Evolutionary conservation across 768 basidiomycete genomes (phyloP).

Genomic region (Xerocomus brunneocitrinus): DNA sequence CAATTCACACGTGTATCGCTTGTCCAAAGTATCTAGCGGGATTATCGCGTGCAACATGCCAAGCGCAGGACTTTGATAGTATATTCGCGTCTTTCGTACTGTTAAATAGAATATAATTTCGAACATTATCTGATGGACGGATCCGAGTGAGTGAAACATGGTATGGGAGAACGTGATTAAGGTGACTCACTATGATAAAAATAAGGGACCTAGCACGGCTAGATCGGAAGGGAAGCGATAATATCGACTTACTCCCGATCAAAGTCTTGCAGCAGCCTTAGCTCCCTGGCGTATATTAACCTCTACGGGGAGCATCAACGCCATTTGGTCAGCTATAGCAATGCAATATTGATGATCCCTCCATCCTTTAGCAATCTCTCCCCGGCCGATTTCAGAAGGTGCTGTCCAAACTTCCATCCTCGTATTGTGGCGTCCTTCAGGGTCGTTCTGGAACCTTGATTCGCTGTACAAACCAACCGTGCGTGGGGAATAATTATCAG

Average conservation of each 20-base stretch:
- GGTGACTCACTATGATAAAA: constrained; percentile 4
- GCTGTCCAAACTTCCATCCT: constrained; percentile 66
- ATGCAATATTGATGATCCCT: constrained; percentile 61
- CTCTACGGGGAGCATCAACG: constrained; percentile 37
- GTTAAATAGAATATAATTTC: too few species aligned
- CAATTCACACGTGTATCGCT: too few species aligned
- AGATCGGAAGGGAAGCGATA: not conserved
- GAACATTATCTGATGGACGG: too few species aligned
- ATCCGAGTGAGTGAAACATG: too few species aligned
- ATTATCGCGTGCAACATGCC: too few species aligned
- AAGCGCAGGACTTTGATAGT: too few species aligned
- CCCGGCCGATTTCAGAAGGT: constrained; percentile 50
- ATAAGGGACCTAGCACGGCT: not conserved
- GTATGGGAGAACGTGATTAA: too few species aligned
- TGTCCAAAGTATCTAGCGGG: too few species aligned
- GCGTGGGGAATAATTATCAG: constrained; percentile 38
- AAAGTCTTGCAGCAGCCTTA: constrained; percentile 21
- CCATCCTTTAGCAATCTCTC: constrained; percentile 43
- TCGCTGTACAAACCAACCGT: constrained; percentile 55
- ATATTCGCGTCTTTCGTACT: too few species aligned
- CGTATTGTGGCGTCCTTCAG: constrained; percentile 52
- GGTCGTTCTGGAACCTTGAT: constrained; percentile 49
- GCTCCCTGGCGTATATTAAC: constrained; percentile 24
- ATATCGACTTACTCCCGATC: not conserved
- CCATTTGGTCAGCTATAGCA: constrained; percentile 59